Conservation (phyloP, 108 stramenopile genomes). For the Licmophora abbreviata region DNA sequence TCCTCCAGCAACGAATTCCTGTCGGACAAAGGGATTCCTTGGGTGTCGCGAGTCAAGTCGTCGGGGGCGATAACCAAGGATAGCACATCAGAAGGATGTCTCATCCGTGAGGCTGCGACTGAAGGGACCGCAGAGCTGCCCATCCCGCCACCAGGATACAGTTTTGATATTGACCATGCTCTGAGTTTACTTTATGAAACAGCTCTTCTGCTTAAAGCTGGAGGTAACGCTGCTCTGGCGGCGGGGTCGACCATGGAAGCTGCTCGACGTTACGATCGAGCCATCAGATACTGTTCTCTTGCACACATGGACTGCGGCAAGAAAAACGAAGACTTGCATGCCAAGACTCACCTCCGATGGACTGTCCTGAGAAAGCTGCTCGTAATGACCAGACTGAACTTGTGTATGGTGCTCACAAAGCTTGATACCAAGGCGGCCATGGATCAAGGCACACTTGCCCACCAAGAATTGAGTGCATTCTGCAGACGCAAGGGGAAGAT, state of each 20-base stretch:
- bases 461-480: conserved; percentile 56
- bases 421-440: conserved; percentile 19
- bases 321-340: conserved; percentile 20
- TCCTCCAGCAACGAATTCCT: too few species aligned
- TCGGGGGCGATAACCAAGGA: too few species aligned
- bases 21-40: too few species aligned
- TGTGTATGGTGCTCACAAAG: conserved; percentile 52
- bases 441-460: conserved; percentile 42
- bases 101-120: too few species aligned
- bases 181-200: conserved; percentile 40
- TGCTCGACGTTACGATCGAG: conserved; percentile 65
- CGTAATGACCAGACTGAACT: conserved; percentile 52
- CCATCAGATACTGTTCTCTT: conserved; percentile 59
- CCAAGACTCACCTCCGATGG: conserved; percentile 37
- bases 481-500: conserved; percentile 25
- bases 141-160: too few species aligned
- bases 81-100: too few species aligned
- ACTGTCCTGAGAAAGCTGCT: conserved; percentile 38
- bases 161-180: too few species aligned
- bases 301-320: conserved; percentile 38
- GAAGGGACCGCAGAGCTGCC: too few species aligned
- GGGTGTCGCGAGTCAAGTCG: too few species aligned
- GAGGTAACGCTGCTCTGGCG: conserved; percentile 58
- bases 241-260: conserved; percentile 33
- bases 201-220: conserved; percentile 47